Evolutionary conservation across 192 early-diverging fungal genomes (phyloP).

Genomic region (Podila epicladia): DNA sequence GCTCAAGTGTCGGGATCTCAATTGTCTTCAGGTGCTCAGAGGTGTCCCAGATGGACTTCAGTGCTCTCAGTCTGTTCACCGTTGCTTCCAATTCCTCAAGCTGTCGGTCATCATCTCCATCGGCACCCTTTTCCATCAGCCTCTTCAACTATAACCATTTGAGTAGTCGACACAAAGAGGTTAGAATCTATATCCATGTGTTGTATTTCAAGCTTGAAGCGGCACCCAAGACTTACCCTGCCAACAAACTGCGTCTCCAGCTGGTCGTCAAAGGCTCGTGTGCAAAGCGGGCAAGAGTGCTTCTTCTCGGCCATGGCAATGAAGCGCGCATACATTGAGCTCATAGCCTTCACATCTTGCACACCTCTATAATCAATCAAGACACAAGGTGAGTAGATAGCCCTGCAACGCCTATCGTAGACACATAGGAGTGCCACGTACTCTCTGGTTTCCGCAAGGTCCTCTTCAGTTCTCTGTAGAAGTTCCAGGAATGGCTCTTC

Average conservation of each 20-base stretch:
- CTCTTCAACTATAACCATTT: conserved; percentile 29
- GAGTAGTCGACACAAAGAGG: neutral
- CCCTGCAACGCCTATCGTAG: neutral
- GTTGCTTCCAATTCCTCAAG: conserved; percentile 51
- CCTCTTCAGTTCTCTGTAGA: conserved; percentile 35
- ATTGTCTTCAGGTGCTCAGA: conserved; percentile 51
- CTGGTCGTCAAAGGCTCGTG: conserved; percentile 71
- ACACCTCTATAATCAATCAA: conserved; percentile 15
- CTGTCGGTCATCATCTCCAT: conserved; percentile 54
- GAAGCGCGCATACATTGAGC: conserved; percentile 72
- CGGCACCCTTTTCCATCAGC: conserved; percentile 47
- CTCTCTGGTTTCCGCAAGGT: conserved; percentile 56
- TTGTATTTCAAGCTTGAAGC: no score
- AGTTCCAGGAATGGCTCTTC: conserved; percentile 17
- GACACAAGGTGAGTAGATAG: neutral
- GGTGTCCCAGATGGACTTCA: conserved; percentile 57
- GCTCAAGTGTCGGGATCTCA: conserved; percentile 59
- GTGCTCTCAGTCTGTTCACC: conserved; percentile 34
- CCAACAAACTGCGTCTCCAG: conserved; percentile 56
- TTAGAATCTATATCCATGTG: no score
- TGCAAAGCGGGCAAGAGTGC: conserved; percentile 86
- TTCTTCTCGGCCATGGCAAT: conserved; percentile 68
- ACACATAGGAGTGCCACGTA: conserved; percentile 4
- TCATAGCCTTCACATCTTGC: conserved; percentile 40
- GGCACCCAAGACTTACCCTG: conserved; percentile 21